Base-by-base conservation (phyloP, 2,329 filamentous ascomycete genomes). In the Cercospora sojina region DNA sequence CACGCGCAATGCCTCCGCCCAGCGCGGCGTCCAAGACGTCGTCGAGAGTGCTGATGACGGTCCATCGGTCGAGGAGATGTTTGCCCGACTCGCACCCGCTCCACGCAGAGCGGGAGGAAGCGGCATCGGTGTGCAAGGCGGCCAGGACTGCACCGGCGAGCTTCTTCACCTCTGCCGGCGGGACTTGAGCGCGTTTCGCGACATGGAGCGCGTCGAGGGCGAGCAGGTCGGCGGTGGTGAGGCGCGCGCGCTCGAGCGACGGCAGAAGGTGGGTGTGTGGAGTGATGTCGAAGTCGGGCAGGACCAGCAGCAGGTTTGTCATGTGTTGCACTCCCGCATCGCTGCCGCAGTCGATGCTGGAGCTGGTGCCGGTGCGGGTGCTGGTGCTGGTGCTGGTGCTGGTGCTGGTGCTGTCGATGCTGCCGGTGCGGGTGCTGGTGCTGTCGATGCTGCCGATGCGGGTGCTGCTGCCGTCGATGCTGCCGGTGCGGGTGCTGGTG, bases 181-280 rank as follows among this genome's bases (percentile, higher is more conserved):
- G 92, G 18, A 97, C 83, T 70, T 90, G 89, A 59, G 93, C 93
- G 77, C 92, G 90, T 81, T 91, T 95, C 65, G 92, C 92, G 70
- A 98, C 87, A 75, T 97, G 91, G 68, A 89, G 84, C 3, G 89
- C 85, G 75, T 97, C 91, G 69, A 96, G 88, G 2, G 91, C 91
- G 74, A 99, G 85, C 58, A 99, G 86, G 77, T 99, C 95, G 73
- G 88, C 88, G 32, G 91, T 91, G 27, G 91, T 91, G 76, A 99
- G 83, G 60, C 85, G 83, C 73, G 91, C 88, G 77, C 87, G 87
- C 81, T 98, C 94, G 64, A 98, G 86, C 23, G 88, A 87, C 2
- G 91, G 89, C 32, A 97, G 81, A 56, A 97, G 88, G 74, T 90
- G 88, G 49, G 88, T 84, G 80, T 91, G 94, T 68, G 85, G 85